Conservation (phyloP, 768 basidiomycete species). For the Mycena sanguinolenta region DNA sequence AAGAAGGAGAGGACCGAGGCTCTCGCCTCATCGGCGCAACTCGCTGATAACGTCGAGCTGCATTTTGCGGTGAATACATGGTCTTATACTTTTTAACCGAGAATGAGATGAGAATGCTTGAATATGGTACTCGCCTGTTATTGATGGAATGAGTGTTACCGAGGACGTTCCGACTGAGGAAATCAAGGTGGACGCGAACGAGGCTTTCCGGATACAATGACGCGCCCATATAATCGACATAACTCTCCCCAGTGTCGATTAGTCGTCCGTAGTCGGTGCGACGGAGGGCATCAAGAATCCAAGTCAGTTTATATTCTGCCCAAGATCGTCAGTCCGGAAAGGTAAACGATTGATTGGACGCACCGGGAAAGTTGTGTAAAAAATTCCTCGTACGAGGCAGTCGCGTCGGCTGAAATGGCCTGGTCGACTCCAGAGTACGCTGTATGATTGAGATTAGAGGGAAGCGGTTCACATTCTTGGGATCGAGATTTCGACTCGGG, state of each 20-base stretch:
- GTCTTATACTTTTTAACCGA: background rate
- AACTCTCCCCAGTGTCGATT: conserved; percentile 74
- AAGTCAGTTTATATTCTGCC: conserved; percentile 72
- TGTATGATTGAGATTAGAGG: background rate
- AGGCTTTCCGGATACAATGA: conserved; percentile 84
- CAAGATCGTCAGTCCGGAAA: background rate
- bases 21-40: conserved; percentile 77
- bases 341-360: background rate
- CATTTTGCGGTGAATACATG: background rate
- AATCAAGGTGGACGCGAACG: conserved; percentile 75
- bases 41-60: conserved; percentile 78
- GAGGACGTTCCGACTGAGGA: conserved; percentile 73
- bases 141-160: conserved; percentile 89
- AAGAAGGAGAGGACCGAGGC: conserved; percentile 82
- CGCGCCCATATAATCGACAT: conserved; percentile 92
- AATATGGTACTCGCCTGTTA: conserved; percentile 65
- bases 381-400: conserved; percentile 1
- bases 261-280: conserved; percentile 72
- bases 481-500: background rate
- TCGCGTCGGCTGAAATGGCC: background rate
- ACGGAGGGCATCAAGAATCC: conserved; percentile 77
- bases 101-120: too few species aligned
- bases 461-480: background rate
- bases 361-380: conserved; percentile 10
- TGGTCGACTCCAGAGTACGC: background rate